Evolutionary conservation across 1,284 basidiomycete genomes (phyloP).

Genomic region (Microstroma glucosiphilum): DNA sequence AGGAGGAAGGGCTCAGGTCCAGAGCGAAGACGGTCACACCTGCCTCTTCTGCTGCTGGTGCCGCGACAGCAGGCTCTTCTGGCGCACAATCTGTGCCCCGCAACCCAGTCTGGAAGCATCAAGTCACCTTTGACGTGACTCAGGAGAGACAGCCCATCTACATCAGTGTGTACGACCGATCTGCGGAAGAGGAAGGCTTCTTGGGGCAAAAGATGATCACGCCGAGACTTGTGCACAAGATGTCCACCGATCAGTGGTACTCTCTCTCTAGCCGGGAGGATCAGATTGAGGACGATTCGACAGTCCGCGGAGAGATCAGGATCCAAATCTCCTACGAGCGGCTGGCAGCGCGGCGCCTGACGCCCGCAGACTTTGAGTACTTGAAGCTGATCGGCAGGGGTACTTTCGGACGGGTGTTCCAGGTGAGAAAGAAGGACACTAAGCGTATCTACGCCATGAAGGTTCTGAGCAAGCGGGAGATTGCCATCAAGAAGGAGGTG

Average conservation of each 20-base stretch:
- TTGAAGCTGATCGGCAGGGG: constrained; percentile 97
- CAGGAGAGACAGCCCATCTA: constrained; percentile 77
- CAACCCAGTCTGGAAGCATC: constrained; percentile 98
- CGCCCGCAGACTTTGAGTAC: constrained; percentile 79
- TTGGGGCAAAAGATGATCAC: constrained; percentile 86
- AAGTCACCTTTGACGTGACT: constrained; percentile 88
- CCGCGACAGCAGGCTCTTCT: constrained; percentile 7
- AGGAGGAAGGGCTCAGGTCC: constrained; percentile 60
- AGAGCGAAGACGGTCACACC: constrained; percentile 33
- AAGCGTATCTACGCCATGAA: constrained; percentile 99
- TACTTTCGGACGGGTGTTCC: constrained; percentile 95
- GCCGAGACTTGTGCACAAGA: constrained; percentile 79
- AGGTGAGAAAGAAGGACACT: constrained; percentile 95
- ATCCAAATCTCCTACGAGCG: constrained; percentile 85
- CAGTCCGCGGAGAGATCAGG: constrained; percentile 70
- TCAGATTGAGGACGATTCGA: constrained; percentile 21
- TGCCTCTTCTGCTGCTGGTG: constrained; percentile 19
- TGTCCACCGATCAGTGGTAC: constrained; percentile 96
- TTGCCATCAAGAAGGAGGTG: constrained; percentile 97
- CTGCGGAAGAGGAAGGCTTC: constrained; percentile 74
- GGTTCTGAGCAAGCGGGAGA: constrained; percentile 95
- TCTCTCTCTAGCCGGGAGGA: constrained; percentile 58
- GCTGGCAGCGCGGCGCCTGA: constrained; percentile 44
- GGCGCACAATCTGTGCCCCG: constrained; percentile 50
- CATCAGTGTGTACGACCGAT: constrained; percentile 88